Evolutionary conservation across 75 land plant species (phyloP), one percentile per base, ranked within the genome.

Genomic region (Pinus tabuliformis): DNA sequence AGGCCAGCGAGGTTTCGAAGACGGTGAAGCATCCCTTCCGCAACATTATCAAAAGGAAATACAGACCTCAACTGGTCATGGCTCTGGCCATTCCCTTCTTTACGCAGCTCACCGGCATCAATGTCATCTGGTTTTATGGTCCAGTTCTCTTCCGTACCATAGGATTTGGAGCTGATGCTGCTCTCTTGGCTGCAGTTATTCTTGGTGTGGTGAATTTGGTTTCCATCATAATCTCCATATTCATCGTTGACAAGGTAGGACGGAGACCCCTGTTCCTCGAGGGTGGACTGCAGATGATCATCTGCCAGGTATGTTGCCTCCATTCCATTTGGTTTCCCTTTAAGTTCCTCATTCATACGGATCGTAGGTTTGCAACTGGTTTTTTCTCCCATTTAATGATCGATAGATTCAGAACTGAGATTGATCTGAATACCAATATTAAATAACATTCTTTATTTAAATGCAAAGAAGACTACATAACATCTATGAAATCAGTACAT

Each of bases 111-210:
- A 85, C 88, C 3, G 89, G 89, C 3, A 87, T 85, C 42, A 87
- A 87, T 60, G 87, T 84, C 62, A 85, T 89, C 77, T 85, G 80
- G 91, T 89, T 89, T 79, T 89, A 89, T 65, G 91, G 87, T 28
- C 89, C 89, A 8, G 82, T 87, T 20, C 72, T 87, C 5, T 87
- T 87, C 84, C 63, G 82, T 63, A 76, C 85, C 33, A 75, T 89
- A 56, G 91, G 91, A 11, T 85, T 88, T 62, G 83, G 87, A 12
- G 17, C 28, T 78, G 79, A 88, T 57, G 86, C 83, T 2, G 83
- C 90, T 0, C 78, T 88, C 33, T 75, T 80, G 70, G 86, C 90
- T 16, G 76, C 88, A 5, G 92, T 87, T 21, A 88, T 89, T 74
- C 85, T 84, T 18, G 91, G 91, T 1, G 74, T 65, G 1, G 83